These are phyloP conservation scores for Eucalyptus viminalis DNA, from an alignment of 345 rosid species.

Conservation along the genomic window DNA sequence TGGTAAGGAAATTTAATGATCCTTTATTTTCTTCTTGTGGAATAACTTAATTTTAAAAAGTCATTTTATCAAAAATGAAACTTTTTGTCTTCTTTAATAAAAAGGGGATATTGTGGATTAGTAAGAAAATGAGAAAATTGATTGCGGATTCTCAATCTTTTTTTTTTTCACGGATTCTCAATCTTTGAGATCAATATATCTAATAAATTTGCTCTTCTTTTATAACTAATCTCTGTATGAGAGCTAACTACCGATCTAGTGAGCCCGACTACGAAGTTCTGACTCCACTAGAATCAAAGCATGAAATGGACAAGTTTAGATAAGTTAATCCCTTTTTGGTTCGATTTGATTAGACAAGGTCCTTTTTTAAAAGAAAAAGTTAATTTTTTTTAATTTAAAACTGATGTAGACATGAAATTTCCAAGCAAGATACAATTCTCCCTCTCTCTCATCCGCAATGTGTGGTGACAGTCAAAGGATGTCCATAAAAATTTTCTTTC, in stretches of 20 bases:
- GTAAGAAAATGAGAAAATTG: background rate
- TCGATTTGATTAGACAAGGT: background rate
- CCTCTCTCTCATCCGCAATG: no score
- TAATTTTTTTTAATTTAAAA: no score
- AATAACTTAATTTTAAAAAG: no score
- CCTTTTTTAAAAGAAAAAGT: background rate
- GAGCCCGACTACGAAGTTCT: background rate
- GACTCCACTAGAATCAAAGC: background rate
- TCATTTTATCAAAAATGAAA: no score
- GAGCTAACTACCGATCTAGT: no score
- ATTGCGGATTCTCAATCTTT: background rate
- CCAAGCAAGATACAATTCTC: no score
- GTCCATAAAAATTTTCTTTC: no score
- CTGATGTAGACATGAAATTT: background rate
- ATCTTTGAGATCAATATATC: no score
- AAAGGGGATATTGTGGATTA: background rate
- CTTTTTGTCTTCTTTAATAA: background rate
- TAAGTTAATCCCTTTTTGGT: background rate
- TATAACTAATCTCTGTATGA: background rate
- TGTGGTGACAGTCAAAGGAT: no score
- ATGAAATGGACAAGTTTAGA: background rate
- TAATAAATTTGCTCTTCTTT: no score
- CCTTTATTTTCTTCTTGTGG: background rate
- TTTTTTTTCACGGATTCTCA: background rate
- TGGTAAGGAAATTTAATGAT: background rate